Base-by-base conservation (phyloP, 164 flowering plant species). In the Macadamia tetraphylla region DNA sequence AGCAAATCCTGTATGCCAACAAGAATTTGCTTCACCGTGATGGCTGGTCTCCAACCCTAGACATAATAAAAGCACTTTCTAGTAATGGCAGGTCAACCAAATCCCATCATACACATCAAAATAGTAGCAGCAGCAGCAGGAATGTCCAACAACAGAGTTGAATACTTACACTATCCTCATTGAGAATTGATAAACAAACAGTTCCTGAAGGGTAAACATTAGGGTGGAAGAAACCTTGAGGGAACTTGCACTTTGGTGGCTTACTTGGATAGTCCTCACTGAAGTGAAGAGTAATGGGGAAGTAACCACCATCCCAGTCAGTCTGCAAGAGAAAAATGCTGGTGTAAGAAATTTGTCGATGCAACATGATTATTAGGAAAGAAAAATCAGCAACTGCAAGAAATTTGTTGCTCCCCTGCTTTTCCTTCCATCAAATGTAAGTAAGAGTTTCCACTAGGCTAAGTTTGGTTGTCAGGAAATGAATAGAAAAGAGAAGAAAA, bases 121-220 rank as follows among this genome's bases (percentile, higher is more conserved):
- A n/a, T n/a, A n/a, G n/a, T n/a, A 32, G n/a, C 29, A 40, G 30
- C 42, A 4, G 9, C 14, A n/a, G 29, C 11, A 44, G 57, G n/a
- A 29, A 63, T 15, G 11, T 52, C 32, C 11, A 29, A 64, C 3
- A 59, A 10, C 40, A 42, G 7, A 10, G 3, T 9, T 44, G 14
- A 62, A 42, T 65, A 85, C 98, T 87, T 80, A 91, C 97, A 77
- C 88, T 82, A 74, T 94, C 96, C 82, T 94, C 98, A 68, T 94
- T 94, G 44, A 91, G 95, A 71, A 94, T 94, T 6, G 97, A 91
- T 29, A 94, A 74, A 73, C 98, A 94, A 4, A 91, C 98, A 44
- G 97, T 94, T 77, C 97, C 98, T 74, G 98, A 94, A 40, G 98
- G 98, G 70, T 94, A 94, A 55, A 94, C 96, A 78, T 94, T 94